Conservation (phyloP, 371 early-diverging fungal species). For the Parasitella parasitica region DNA sequence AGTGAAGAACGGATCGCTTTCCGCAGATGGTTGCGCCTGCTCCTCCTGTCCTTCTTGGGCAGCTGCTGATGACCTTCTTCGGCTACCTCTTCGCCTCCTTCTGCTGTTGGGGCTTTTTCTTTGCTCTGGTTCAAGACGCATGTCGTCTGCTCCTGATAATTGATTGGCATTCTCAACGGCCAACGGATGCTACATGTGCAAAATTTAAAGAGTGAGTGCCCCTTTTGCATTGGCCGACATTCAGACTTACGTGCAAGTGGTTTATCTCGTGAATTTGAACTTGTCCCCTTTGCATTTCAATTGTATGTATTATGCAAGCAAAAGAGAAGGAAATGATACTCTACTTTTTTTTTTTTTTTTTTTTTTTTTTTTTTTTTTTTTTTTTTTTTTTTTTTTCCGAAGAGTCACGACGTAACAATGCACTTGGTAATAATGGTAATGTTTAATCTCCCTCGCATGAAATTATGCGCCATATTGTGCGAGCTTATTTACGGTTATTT, state of each 20-base stretch:
- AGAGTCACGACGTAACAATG: not conserved
- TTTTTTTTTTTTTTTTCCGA: not conserved
- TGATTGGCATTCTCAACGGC: not conserved
- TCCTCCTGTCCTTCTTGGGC: not conserved
- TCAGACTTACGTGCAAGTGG: not conserved
- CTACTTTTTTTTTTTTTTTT: not conserved
- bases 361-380: not conserved
- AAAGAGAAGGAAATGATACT: not conserved
- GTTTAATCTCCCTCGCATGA: not conserved
- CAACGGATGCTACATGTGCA: not conserved
- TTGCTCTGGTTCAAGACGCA: not conserved
- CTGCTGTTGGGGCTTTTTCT: not conserved
- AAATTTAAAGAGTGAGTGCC: no score
- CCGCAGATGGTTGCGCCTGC: not conserved
- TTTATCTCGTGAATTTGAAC: not conserved
- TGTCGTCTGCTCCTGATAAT: not conserved
- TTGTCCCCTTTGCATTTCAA: not conserved
- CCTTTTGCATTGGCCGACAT: no score
- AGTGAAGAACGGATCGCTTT: not conserved
- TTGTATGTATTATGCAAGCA: not conserved
- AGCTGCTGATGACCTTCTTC: not conserved
- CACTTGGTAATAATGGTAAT: no score
- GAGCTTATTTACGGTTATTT: no score
- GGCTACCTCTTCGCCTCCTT: constrained; percentile 4
- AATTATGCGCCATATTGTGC: not conserved